Base-by-base conservation (phyloP, 2,329 filamentous ascomycete genomes). In the Leptographium lundbergii region DNA sequence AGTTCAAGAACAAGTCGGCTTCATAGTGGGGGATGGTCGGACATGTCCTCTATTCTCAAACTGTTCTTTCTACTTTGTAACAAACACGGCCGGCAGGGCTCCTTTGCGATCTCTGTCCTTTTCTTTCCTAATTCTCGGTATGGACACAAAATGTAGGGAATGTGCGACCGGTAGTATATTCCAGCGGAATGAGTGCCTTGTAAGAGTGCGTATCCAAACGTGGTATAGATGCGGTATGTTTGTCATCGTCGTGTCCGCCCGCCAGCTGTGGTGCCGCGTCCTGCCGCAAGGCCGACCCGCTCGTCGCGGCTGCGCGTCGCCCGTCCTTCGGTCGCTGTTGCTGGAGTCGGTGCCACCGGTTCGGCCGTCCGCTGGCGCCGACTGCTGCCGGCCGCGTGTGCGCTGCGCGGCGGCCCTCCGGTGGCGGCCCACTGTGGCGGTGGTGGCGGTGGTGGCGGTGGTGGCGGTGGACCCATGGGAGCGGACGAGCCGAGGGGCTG, bases 251-350 rank as follows among this genome's bases (percentile, higher is more conserved):
- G 52, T 6, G n/a, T 24, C 34, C 52, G 9, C 10, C 52, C 52
- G 2, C 32, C 34, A 11, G 17, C 32, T 10, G n/a, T 25, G 14
- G 32, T n/a, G 2, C 52, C 52, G n/a, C 32, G 52, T 54, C 27
- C 51, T 4, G 48, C 29, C 65, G 62, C 59, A 1, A 67, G 59
- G 22, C 67, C 67, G 7, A 68, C 65, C 57, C 69, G 63, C 64
- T 71, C 69, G 51, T 70, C 69, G 34, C 69, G 63, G 19, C 63
- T 68, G 60, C 69, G 63, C 54, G 67, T 68, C 17, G 58, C 57
- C 59, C 68, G 61, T 47, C 62, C 63, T 45, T 68, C 58, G 27
- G 57, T n/a, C 3, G 54, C 13, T 11, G 39, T 45, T 13, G 29
- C 45, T 5, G 45, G 45, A 3, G 27, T 3, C 34, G 6, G 36